Conservation (phyloP, 345 rosid species). For the Sonneratia alba region DNA sequence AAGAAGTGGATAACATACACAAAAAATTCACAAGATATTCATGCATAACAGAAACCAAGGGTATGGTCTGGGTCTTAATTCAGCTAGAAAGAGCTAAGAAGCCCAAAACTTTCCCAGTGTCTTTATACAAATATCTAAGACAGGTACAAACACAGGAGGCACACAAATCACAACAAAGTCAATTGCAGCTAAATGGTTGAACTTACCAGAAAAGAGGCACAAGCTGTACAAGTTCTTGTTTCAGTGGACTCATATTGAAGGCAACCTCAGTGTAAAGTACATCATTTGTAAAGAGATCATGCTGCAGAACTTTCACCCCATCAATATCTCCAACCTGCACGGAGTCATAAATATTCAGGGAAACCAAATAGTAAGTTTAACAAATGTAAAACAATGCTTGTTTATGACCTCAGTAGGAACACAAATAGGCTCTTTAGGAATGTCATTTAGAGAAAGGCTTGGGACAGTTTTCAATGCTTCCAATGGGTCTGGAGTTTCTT, state of each 20-base stretch:
- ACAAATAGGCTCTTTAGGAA: constrained; percentile 73
- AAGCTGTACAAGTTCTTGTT: constrained; percentile 80
- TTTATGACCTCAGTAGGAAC: constrained; percentile 67
- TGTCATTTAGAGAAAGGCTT: constrained; percentile 61
- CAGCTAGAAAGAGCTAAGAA: background rate
- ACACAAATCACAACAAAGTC: background rate
- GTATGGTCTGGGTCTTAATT: background rate
- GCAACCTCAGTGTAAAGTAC: constrained; percentile 83
- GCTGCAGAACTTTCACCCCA: constrained; percentile 81
- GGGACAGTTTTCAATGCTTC: constrained; percentile 84
- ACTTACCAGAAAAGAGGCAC: constrained; percentile 92
- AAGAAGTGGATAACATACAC: background rate
- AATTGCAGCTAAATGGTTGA: constrained; percentile 10
- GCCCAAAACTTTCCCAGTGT: background rate
- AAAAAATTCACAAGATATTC: background rate
- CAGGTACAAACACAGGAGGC: background rate
- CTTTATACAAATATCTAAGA: background rate
- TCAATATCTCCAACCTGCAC: constrained; percentile 70
- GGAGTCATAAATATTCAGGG: constrained; percentile 9
- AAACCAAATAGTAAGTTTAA: constrained; percentile 7
- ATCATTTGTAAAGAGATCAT: constrained; percentile 93
- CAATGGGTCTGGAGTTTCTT: constrained; percentile 95
- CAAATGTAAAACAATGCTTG: background rate
- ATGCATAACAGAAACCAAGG: background rate
- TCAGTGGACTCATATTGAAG: constrained; percentile 73